Evolutionary conservation across 2,329 filamentous ascomycete genomes (phyloP), one percentile per base, ranked within the genome.

Genomic region (Trichoderma endophyticum): DNA sequence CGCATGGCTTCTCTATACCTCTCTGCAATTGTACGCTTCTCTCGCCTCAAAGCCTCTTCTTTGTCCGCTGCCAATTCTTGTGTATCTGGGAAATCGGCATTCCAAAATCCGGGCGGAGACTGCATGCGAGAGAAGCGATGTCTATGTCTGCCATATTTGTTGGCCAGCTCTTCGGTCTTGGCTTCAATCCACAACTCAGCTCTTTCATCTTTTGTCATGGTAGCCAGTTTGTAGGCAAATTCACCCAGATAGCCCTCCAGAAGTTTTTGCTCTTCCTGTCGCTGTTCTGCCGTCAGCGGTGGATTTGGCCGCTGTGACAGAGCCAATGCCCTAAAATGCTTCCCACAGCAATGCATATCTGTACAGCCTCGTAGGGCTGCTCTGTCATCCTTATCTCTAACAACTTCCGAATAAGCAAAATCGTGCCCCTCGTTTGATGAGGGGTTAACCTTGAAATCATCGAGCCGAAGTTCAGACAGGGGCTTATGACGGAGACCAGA

Each of bases 71-170:
- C 84, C 32, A 91, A 82, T 81, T 98, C 93, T 79, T 98, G 96
- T 1, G 96, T 98, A 30, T 84, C 90, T 1, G 95, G 95, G 79
- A 99, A 97, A 76, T 97, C 95, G 2, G 92, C 88, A 69, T 93
- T 87, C 96, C 96, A 99, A 79, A 93, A 98, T 0, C 94, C 95
- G 2, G 94, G 93, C 14, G 96, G 95, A 11, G 92, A 93, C 59
- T 84, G 85, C 74, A 88, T 86, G 65, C 94, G 88, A 73, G 91
- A 88, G 80, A 92, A 94, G 32, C 90, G 86, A 76, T 95, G 88
- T 71, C 92, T 87, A 81, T 98, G 95, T 78, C 87, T 93, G 6
- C 94, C 94, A 79, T 89, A 90, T 73, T 88, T 87, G 77, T 95
- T 91, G 1, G 95, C 92, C 74, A 97, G 83, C 63, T 91, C 85